Base-by-base conservation (phyloP, 83 land plant genomes). In the Isoetes engelmannii region DNA sequence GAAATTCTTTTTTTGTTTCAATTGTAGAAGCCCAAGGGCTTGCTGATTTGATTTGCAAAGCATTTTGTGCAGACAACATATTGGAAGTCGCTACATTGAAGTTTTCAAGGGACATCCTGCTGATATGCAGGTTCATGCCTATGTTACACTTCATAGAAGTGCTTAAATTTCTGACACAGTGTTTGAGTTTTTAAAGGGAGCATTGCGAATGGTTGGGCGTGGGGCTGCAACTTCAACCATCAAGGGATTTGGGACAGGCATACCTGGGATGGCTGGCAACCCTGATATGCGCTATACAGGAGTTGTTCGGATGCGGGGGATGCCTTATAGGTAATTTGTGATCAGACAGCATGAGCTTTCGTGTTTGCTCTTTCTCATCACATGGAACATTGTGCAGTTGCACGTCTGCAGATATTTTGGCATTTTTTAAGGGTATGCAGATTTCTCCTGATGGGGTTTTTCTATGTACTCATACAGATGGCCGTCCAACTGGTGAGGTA, bases 401-500 rank as follows among this genome's bases (percentile, higher is more conserved):
- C 57, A 72, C 74, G 4, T 37, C 56, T 10, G 74, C 74, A 6
- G 74, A 72, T 64, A 72, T 72, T 41, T 63, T 42, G 17, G 74
- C 71, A 6, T 72, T 72, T 49, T 72, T 72, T 44, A 64, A 65
- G 28, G 70, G 74, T 41, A 59, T 70, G 73, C 43, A 50, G 18
- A 41, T 72, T 63, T 70, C 44, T 5, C 57, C 70, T 1, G 72
- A 72, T 72, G 74, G 74, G 10, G 51, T 72, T 20, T 72, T 72
- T 49, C 56, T 72, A 6, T 72, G 70, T 57, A 64, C 72, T 7
- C 72, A 72, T 53, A 71, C 56, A 1, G 74, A 72, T 72, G 74
- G 74, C 1, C 73, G 74, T 12, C 74, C 74, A 48, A 72, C 73
- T 47, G 74, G 74, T 5, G 74, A 72, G 68, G 70, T 72, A 17